Percentiles rank a stretch among this genome's conserved stretches.
Evolutionary conservation across 352 stramenopile species (phyloP).

Genomic region (Pythium pectinolyticum): DNA sequence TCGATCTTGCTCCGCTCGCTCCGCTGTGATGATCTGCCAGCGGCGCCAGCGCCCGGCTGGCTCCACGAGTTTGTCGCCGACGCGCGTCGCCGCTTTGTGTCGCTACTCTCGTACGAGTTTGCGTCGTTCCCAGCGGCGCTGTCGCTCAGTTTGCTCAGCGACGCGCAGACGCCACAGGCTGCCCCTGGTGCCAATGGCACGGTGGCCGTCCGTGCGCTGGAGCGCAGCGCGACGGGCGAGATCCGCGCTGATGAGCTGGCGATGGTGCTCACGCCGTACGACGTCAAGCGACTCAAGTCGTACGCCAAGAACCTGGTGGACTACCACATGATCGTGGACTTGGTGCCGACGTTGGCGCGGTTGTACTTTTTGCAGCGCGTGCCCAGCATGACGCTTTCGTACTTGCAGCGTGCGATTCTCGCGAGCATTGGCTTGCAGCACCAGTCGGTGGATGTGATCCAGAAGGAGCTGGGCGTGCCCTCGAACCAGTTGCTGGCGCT

Average conservation of each 20-base stretch:
- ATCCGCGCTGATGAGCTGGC: conserved; percentile 87
- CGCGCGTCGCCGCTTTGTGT: conserved; percentile 92
- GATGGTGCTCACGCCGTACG: conserved; percentile 95
- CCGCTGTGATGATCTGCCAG: conserved; percentile 73
- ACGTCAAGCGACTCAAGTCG: conserved; percentile 97
- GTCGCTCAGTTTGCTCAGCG: conserved; percentile 90
- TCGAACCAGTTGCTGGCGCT: conserved; percentile 96
- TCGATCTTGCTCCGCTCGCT: conserved; percentile 90
- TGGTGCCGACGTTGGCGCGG: conserved; percentile 93
- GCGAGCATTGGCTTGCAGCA: conserved; percentile 93
- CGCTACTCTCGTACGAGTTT: conserved; percentile 94
- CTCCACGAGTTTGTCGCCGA: conserved; percentile 94
- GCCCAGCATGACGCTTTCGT: conserved; percentile 91
- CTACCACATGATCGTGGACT: conserved; percentile 99
- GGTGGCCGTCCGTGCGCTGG: conserved; percentile 30
- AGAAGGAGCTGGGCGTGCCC: conserved; percentile 92
- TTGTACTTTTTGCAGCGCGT: conserved; percentile 97
- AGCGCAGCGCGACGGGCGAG: conserved; percentile 71
- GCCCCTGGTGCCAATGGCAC: conserved; percentile 16
- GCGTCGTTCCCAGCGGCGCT: conserved; percentile 88
- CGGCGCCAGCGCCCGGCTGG: conserved; percentile 88
- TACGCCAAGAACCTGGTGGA: conserved; percentile 99
- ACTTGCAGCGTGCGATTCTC: conserved; percentile 95
- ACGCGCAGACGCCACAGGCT: conserved; percentile 31
- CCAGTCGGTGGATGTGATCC: conserved; percentile 93